Base-by-base conservation (phyloP, 352 stramenopile genomes). In the Globisporangium takayamanum region DNA sequence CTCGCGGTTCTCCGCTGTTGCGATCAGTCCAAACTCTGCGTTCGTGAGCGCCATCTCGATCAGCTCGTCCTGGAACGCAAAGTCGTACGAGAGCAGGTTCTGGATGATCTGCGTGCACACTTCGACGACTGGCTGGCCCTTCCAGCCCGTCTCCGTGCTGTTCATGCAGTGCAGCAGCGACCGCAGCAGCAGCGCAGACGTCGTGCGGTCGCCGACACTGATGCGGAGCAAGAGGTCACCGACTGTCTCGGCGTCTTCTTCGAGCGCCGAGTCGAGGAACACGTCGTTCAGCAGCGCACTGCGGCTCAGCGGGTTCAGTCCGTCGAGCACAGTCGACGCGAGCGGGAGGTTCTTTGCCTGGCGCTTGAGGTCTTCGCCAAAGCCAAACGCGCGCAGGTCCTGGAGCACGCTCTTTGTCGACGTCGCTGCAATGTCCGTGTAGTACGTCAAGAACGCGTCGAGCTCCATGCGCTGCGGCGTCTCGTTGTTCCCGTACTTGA, bases 171-270 rank as follows among this genome's bases (percentile, higher is more conserved):
- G 69, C 20, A 94, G 63, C n/a, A 94, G 60, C 49, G 80, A 84
- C 25, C 76, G 73, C 60, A 92, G 55, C 18, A 95, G 57, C 46
- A 83, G 71, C n/a, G 44, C 62, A 0, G 82, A 92, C 45, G 82
- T 88, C 2, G 60, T 52, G n/a, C 64, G 57, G 46, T 89, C 73
- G 33, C 81, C 80, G 22, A 91, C 70, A 59, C 79, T 82, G 44
- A 94, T 67, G 11, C 82, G 78, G 16, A 92, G 50, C 42, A 95
- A 53, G 41, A 95, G 62, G 39, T 95, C 84, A 11, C 71, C 72
- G 16, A 86, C 84, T 5, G 80, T 92, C 53, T 95, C 86, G 18
- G 84, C 83, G 62, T 95, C 84, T 67, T 95, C 86, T 57, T 95
- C 86, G 5, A 95, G 70, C 16, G 84, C 86, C 26, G 82, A 89